Evolutionary conservation across 2,329 filamentous ascomycete species (phyloP), one percentile per base, ranked within the genome.

Genomic region (Juglanconis oblonga): DNA sequence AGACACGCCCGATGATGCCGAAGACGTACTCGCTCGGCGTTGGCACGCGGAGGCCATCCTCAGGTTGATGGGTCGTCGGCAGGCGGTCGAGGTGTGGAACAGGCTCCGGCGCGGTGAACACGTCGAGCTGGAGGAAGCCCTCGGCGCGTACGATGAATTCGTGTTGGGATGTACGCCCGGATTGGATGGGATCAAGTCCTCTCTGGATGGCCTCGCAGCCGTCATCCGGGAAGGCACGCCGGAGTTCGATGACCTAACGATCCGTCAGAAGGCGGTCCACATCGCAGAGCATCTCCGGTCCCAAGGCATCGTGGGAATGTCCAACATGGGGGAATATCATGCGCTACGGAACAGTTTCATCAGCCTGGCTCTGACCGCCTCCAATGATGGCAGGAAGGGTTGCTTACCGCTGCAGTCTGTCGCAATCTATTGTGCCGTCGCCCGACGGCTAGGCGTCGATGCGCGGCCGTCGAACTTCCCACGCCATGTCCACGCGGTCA

Each of bases 331-430:
- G 14, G n/a, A 36, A 3, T 89, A 87, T 67, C 81, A 86, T 65
- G 78, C 77, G n/a, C 72, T 89, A 35, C 79, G 82, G 52, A 87
- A 89, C 70, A 88, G 84, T 64, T 90, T 88, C 71, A 76, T 90
- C 44, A 84, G 84, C 7, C 66, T 87, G 33, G 83, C 84, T 6
- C 72, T 89, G 48, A 79, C 77, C 51, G n/a, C 38, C 14, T 24
- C 36, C 5, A 36, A 17, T 2, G 79, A 80, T 31, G 71, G 77
- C 3, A 38, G 17, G 4, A 74, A 74, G 1, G 81, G 84, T 45
- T 85, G 85, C 4, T 73, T 89, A 2, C 87, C 87, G 0, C 74
- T 89, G 32, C 83, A 88, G 61, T 86, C 84, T 1, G 84, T 83
- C 14, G 82, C 81, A n/a, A 87, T 89, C 61, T 90, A 84, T 72